These are phyloP conservation scores for Penicillium glabrum DNA, from an alignment of 2,329 filamentous ascomycete genomes.

Conservation along the genomic window DNA sequence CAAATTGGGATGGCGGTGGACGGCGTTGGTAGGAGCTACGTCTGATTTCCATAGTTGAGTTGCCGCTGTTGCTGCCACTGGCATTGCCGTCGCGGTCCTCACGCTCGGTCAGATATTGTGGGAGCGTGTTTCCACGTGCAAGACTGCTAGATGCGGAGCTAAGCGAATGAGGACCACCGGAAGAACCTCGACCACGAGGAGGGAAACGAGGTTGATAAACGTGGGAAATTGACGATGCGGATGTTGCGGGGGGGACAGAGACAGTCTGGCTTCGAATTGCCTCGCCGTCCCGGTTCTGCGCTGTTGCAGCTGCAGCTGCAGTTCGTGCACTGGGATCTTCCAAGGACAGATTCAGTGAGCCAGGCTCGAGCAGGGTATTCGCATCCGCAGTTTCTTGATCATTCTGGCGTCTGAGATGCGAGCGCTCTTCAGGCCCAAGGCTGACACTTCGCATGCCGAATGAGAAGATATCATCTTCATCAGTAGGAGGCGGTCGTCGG, in stretches of 20 bases:
- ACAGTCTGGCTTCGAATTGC: conserved; percentile 20
- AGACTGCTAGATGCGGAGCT: conserved; percentile 42
- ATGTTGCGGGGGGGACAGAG: conserved; percentile 27
- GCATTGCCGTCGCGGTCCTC: conserved; percentile 41
- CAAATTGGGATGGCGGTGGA: conserved; percentile 30
- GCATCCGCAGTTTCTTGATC: conserved; percentile 27
- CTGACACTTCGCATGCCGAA: conserved; percentile 49
- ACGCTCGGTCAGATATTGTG: conserved; percentile 34
- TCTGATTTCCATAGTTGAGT: conserved; percentile 35
- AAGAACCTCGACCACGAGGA: conserved; percentile 38
- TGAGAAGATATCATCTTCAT: conserved; percentile 47
- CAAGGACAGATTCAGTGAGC: background rate
- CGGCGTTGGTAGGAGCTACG: conserved; percentile 36
- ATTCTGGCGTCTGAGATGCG: conserved; percentile 35
- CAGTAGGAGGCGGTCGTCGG: conserved; percentile 32
- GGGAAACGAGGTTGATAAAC: conserved; percentile 41
- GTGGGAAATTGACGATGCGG: conserved; percentile 32
- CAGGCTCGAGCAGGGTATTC: conserved; percentile 6
- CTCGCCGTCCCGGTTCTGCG: conserved; percentile 19
- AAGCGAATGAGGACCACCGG: conserved; percentile 37
- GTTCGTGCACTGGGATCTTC: conserved; percentile 20
- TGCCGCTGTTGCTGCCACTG: conserved; percentile 42
- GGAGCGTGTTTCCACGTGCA: conserved; percentile 34
- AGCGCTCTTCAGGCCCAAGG: conserved; percentile 43
- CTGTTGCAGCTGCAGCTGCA: conserved; percentile 11